These are phyloP conservation scores for Penicillium palitans DNA, from an alignment of 2,329 filamentous ascomycete species.

Conservation along the genomic window DNA sequence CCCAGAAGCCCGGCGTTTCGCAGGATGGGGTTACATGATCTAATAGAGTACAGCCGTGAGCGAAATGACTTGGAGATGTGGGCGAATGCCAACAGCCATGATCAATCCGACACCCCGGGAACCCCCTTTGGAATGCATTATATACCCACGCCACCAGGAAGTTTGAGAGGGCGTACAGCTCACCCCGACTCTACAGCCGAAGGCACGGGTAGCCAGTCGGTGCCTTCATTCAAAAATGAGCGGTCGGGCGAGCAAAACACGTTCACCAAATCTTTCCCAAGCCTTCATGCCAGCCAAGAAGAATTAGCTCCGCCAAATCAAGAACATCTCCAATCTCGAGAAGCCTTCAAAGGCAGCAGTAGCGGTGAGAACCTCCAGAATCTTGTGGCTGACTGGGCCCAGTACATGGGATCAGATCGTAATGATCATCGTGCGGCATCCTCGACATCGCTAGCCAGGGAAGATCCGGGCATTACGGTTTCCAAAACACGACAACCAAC, in stretches of 20 bases:
- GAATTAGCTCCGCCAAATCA: background rate
- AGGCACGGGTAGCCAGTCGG: background rate
- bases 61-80: slow-evolving; percentile 15
- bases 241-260: background rate
- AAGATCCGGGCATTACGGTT: slow-evolving; percentile 21
- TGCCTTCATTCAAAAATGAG: background rate
- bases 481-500: slow-evolving; percentile 27
- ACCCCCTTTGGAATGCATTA: slow-evolving; percentile 19
- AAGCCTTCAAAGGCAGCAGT: background rate
- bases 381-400: slow-evolving; percentile 14
- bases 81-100: background rate
- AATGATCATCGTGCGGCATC: slow-evolving; percentile 8
- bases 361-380: slow-evolving; percentile 2
- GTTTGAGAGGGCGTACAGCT: slow-evolving; percentile 3
- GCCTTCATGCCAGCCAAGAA: slow-evolving; percentile 7
- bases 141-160: slow-evolving; percentile 20
- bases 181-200: background rate
- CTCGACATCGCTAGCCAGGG: slow-evolving; percentile 20
- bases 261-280: slow-evolving; percentile 15
- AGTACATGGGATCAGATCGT: slow-evolving; percentile 10
- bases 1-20: slow-evolving; percentile 8
- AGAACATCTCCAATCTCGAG: background rate
- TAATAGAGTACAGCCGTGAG: slow-evolving; percentile 25
- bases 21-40: slow-evolving; percentile 20
- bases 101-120: slow-evolving; percentile 3